Base-by-base conservation (phyloP, 202 grass and related monocot genomes). In the Schoenoplectus tabernaemontani region DNA sequence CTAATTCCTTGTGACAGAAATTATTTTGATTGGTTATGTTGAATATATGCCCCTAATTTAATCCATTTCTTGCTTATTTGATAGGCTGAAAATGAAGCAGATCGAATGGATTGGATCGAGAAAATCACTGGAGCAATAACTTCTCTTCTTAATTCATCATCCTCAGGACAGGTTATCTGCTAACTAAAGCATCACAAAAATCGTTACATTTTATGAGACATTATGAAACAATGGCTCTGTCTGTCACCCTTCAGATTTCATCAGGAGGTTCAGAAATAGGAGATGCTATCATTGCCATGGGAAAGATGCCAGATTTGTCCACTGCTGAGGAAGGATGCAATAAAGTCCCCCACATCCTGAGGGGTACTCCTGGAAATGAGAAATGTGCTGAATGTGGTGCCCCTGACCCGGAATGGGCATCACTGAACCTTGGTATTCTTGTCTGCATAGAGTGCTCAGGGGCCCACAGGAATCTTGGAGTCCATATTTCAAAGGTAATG, bases 401-500 rank as follows among this genome's bases (percentile, higher is more conserved):
- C 79, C 69, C 77, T 28, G 91, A 87, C 69, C 96, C 96, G 83
- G 96, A 99, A 82, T 99, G 96, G 96, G 92, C 96, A 36, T 99
- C 96, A 2, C 80, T 99, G 64, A 99, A 99, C 57, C 92, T 99
- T 15, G 96, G 96, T 36, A 90, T 91, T 66, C 91, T 99, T 85
- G 81, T 99, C 57, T 99, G 96, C 83, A 99, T 99, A 56, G 96
- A 95, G 85, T 99, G 96, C 85, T 99, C 96, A 84, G 96, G 96
- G 33, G 96, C 90, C 59, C 96, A 99, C 76, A 81, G 96, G 50
- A 95, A 99, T 93, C 96, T 99, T 46, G 96, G 96, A 58, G 96
- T 99, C 58, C 96, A 99, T 84, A 99, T 99, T 81, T 99, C 96
- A 16, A 99, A 99, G 96, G 96, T 95, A 86, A 86, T 23, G 67